Base-by-base conservation (phyloP, 192 early-diverging fungal species). In the Funneliformis geosporum region DNA sequence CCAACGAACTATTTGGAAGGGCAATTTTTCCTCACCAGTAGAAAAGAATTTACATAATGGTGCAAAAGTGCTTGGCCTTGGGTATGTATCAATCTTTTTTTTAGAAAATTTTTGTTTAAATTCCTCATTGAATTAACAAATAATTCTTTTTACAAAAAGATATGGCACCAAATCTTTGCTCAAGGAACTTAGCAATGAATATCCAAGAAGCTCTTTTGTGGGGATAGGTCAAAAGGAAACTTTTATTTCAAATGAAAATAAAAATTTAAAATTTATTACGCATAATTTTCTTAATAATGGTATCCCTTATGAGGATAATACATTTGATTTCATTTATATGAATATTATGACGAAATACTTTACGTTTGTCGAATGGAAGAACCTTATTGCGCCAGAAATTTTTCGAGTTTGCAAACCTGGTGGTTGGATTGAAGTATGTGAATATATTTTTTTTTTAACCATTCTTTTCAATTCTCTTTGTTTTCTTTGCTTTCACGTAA, bases 221-320 rank as follows among this genome's bases (percentile, higher is more conserved):
- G 61, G 61, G 25, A 64, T 64, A 25, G 61, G 25, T 28, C 7
- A 11, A 10, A 28, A 27, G 3, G 9, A 23, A 64, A 64, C 33
- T 33, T 33, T 33, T 33, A 25, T 2, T 64, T 64, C 6, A n/a
- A 8, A 10, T 11, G 8, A 18, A 3, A 64, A 64, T 25, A 44
- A 38, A 25, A 71, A 71, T 40, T 39, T 40, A n/a, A 43, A 33
- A 39, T 71, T 71, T 71, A n/a, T 71, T 39, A 39, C 11, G 18
- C 28, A n/a, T 11, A 44, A 71, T 71, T 33, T 71, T 38, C 33
- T 33, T 33, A n/a, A 43, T 5, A n/a, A 39, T 23, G 38, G 39
- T 38, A 38, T 71, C 5, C 69, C 69, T 5, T 71, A 25, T 39
- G 69, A 71, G 14, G 69, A 71, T 42, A 25, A 71, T 46, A 71